A percentile compares a stretch with the other conserved stretches of the same genome.
These are phyloP conservation scores for Beauveria varroae DNA, from an alignment of 2,329 filamentous ascomycete species.

Conservation along the genomic window DNA sequence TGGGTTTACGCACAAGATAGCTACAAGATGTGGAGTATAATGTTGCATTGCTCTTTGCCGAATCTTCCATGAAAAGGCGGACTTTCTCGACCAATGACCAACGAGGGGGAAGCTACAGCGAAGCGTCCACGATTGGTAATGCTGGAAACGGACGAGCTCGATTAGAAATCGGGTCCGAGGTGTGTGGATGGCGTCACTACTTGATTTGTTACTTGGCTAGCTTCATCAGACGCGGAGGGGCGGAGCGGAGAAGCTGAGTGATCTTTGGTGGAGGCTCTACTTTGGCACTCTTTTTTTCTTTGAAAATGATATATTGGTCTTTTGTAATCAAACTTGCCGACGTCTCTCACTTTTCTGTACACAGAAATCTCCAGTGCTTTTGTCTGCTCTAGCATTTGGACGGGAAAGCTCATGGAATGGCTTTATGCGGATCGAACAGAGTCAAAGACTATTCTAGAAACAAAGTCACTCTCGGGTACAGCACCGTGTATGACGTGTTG, in stretches of 20 bases:
- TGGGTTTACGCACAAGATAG: too few species aligned
- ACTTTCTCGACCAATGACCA: background rate
- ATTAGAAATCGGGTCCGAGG: conserved; percentile 7
- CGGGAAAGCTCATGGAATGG: too few species aligned
- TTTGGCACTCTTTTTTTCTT: too few species aligned
- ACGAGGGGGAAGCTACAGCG: background rate
- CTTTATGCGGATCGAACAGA: too few species aligned
- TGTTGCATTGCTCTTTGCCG: background rate
- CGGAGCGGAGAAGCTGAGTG: background rate
- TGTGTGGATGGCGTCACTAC: conserved; percentile 1
- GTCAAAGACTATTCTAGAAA: too few species aligned
- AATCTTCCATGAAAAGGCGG: background rate
- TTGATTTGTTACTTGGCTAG: background rate
- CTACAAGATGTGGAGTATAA: background rate
- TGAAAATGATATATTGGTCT: too few species aligned
- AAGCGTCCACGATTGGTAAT: conserved; percentile 4
- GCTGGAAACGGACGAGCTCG: background rate
- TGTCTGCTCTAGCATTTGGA: too few species aligned
- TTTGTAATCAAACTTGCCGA: too few species aligned
- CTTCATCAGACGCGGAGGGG: background rate
- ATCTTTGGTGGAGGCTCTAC: background rate
- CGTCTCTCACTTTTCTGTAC: too few species aligned
- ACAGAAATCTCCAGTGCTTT: too few species aligned
- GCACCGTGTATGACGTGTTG: too few species aligned
- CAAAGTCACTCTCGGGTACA: too few species aligned